These are phyloP conservation scores for Phytophthora megakarya DNA, from an alignment of 352 stramenopile species.

Conservation along the genomic window DNA sequence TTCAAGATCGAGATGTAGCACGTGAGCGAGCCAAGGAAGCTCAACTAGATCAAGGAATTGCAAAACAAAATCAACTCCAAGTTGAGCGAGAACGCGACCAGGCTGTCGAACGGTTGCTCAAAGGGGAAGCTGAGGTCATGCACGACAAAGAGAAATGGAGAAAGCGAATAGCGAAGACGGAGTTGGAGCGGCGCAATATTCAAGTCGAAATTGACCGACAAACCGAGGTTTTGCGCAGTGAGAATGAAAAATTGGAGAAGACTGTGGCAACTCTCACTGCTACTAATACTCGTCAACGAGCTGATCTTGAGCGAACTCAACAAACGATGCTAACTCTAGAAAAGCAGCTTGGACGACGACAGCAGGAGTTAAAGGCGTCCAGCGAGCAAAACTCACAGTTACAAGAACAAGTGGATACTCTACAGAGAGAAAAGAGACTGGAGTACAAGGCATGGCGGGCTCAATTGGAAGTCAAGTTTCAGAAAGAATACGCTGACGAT, in stretches of 20 bases:
- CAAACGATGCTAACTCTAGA: slow-evolving; percentile 32
- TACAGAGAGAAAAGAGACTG: slow-evolving; percentile 41
- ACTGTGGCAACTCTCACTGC: slow-evolving; percentile 25
- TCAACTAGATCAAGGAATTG: slow-evolving; percentile 57
- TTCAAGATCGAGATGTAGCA: slow-evolving; percentile 52
- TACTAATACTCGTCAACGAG: slow-evolving; percentile 22
- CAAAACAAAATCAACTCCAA: slow-evolving; percentile 49
- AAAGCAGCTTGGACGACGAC: slow-evolving; percentile 30
- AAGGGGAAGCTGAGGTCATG: slow-evolving; percentile 41
- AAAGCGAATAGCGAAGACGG: slow-evolving; percentile 44
- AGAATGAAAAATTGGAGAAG: slow-evolving; percentile 51
- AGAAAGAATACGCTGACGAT: slow-evolving; percentile 31
- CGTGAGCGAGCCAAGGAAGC: slow-evolving; percentile 44
- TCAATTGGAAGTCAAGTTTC: slow-evolving; percentile 37
- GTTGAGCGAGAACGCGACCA: slow-evolving; percentile 48
- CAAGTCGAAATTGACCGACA: slow-evolving; percentile 67
- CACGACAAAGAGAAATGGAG: slow-evolving; percentile 52
- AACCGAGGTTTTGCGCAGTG: slow-evolving; percentile 43
- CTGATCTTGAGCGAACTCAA: slow-evolving; percentile 38
- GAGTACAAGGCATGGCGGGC: slow-evolving; percentile 42
- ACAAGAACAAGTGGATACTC: slow-evolving; percentile 39
- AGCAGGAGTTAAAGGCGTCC: slow-evolving; percentile 26
- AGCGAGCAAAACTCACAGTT: slow-evolving; percentile 21
- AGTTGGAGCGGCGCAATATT: slow-evolving; percentile 61
- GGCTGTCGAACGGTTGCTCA: slow-evolving; percentile 38